phyloP scores from a whole-genome alignment of 2,329 filamentous ascomycete species.

The Aspergillus pseudoviridinutans region DNA sequence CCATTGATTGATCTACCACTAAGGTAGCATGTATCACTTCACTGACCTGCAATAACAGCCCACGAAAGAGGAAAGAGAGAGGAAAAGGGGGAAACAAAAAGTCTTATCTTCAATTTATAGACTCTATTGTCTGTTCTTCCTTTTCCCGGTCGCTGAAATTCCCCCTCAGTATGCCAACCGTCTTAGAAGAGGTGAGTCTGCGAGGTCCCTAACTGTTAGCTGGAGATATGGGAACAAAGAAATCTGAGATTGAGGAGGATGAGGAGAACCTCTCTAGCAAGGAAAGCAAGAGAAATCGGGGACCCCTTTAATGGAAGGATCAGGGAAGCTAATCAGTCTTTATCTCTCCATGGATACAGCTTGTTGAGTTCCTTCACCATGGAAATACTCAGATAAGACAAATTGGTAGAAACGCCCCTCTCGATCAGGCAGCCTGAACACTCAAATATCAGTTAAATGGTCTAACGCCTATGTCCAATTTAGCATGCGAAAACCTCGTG shows the following conservation, averaged over 20 bases:
- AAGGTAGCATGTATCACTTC: neutral
- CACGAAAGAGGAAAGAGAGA: neutral
- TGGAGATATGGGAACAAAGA: neutral
- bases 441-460: neutral
- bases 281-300: neutral
- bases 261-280: neutral
- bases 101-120: neutral
- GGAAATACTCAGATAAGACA: conserved; percentile 87
- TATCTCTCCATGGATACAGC: conserved; percentile 7
- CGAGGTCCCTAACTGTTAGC: neutral
- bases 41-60: neutral
- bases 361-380: conserved; percentile 85
- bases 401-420: conserved; percentile 50
- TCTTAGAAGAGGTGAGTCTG: conserved; percentile 67
- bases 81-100: conserved; percentile 8
- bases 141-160: neutral
- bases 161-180: conserved; percentile 60
- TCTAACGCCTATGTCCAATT: neutral
- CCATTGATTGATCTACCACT: neutral
- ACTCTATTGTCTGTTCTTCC: neutral
- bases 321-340: neutral
- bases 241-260: neutral
- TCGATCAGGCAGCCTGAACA: neutral
- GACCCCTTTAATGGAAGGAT: neutral
- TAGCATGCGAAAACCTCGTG: conserved; percentile 79